These are phyloP conservation scores for Seiridium unicorne DNA, from an alignment of 2,329 filamentous ascomycete species.

Conservation along the genomic window DNA sequence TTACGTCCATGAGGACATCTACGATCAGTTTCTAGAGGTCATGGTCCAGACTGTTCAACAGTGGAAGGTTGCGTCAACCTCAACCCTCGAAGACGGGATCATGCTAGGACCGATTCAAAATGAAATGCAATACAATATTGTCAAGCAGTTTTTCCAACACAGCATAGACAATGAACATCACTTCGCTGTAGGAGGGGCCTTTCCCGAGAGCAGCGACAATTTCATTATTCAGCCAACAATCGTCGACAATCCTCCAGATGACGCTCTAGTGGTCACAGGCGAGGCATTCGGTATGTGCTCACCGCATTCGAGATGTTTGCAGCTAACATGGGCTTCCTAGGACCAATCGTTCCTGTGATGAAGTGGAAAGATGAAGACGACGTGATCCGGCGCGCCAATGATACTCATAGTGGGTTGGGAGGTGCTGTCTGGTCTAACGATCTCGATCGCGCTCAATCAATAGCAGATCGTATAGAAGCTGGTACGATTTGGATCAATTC, in stretches of 20 bases:
- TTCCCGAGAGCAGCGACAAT: neutral
- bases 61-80: constrained; percentile 1
- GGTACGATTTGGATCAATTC: constrained; percentile 2
- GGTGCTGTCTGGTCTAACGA: constrained; percentile 52
- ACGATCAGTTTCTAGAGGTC: constrained; percentile 36
- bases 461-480: constrained; percentile 28
- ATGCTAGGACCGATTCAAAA: constrained; percentile 20
- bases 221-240: constrained; percentile 18
- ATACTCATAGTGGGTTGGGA: constrained; percentile 48
- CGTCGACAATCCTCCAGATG: constrained; percentile 21
- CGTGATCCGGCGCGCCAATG: constrained; percentile 43
- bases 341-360: constrained; percentile 40
- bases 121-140: constrained; percentile 20
- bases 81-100: constrained; percentile 5
- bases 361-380: constrained; percentile 42
- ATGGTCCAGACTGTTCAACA: constrained; percentile 30
- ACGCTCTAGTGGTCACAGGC: constrained; percentile 17
- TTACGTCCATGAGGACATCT: constrained; percentile 5
- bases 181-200: constrained; percentile 12
- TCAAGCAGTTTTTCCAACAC: constrained; percentile 20
- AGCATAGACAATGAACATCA: constrained; percentile 17
- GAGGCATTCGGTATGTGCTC: constrained; percentile 16
- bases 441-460: constrained; percentile 40
- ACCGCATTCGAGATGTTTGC: neutral
- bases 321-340: neutral